Conservation (phyloP, 2,329 filamentous ascomycete species). For the Cladophialophora chaetospira region DNA sequence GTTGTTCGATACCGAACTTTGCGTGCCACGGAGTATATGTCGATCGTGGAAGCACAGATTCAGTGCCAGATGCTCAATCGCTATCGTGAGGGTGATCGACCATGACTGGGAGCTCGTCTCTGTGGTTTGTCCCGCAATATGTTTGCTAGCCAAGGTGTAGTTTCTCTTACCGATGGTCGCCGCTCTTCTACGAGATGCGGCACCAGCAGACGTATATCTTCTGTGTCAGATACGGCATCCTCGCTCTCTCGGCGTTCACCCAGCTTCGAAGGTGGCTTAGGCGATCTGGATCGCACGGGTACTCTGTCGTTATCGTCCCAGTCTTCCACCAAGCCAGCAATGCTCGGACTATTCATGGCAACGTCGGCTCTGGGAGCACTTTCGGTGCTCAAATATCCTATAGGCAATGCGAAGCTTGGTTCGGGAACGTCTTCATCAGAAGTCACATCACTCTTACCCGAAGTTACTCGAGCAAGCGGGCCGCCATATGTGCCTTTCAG, state of each 20-base stretch:
- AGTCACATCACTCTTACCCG: constrained; percentile 25
- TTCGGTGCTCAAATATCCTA: constrained; percentile 32
- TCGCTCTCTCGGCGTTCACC: constrained; percentile 21
- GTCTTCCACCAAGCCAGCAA: constrained; percentile 29
- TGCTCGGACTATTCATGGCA: constrained; percentile 32
- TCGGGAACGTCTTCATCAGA: constrained; percentile 30
- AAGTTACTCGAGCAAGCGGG: constrained; percentile 27
- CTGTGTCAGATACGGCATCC: constrained; percentile 20
- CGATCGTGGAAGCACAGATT: not conserved
- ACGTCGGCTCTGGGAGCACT: constrained; percentile 29
- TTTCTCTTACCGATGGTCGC: constrained; percentile 26
- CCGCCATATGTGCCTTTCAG: constrained; percentile 32
- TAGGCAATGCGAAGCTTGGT: constrained; percentile 30
- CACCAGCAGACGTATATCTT: constrained; percentile 21
- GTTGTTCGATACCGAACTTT: too few species aligned
- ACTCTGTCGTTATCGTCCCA: constrained; percentile 19
- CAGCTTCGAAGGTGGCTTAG: constrained; percentile 5
- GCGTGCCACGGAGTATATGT: not conserved
- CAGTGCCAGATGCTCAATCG: not conserved
- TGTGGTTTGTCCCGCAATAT: constrained; percentile 30
- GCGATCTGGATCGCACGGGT: constrained; percentile 11
- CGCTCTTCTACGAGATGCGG: constrained; percentile 26
- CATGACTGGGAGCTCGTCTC: constrained; percentile 21
- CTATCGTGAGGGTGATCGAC: constrained; percentile 28
- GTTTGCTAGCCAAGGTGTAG: constrained; percentile 28